These are phyloP conservation scores for Eucalyptus dawsonii DNA, from an alignment of 345 rosid species.

Conservation along the genomic window DNA sequence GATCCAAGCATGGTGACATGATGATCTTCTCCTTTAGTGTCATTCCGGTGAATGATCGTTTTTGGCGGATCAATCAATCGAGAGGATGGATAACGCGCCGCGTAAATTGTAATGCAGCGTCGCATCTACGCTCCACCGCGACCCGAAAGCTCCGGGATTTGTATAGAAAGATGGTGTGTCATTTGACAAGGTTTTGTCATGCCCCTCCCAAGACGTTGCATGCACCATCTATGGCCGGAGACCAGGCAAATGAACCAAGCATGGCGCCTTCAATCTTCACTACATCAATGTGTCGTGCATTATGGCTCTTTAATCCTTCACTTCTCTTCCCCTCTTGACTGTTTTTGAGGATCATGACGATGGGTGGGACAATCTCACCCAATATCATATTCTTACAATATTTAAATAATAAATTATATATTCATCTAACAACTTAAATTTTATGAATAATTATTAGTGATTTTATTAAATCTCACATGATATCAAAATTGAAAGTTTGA, in stretches of 20 bases:
- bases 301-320: background rate
- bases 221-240: background rate
- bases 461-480: fast-evolving
- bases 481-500: fast-evolving
- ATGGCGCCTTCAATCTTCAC: background rate
- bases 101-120: background rate
- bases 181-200: background rate
- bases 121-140: background rate
- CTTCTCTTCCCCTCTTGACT: background rate
- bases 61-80: background rate
- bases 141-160: background rate
- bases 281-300: background rate
- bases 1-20: background rate
- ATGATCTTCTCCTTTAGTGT: background rate
- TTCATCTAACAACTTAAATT: too few relatives aligned
- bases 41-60: background rate
- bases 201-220: background rate
- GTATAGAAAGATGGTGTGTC: background rate
- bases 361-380: background rate
- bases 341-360: background rate
- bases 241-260: background rate
- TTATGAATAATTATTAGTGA: fast-evolving
- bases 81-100: background rate
- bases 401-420: fast-evolving
- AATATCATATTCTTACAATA: background rate